Base-by-base conservation (phyloP, 257 asterid genomes). In the Solanum paucissectum region DNA sequence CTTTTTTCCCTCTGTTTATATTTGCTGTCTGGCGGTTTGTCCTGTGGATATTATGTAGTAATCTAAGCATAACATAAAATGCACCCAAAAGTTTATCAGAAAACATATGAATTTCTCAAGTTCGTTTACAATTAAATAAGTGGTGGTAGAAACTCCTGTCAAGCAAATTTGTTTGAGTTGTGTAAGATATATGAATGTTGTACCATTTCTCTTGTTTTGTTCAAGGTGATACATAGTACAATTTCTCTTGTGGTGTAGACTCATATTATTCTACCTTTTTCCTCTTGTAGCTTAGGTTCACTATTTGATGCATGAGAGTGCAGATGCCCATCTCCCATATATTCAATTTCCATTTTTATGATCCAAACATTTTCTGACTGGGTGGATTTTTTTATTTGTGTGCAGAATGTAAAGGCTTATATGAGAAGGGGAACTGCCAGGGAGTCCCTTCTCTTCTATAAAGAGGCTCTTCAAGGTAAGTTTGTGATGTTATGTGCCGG, bases 401-500 rank as follows among this genome's bases (percentile, higher is more conserved):
- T 89, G 90, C 94, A 95, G 98, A 93, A 90, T 85, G 98, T 95
- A 84, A 95, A 95, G 91, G 96, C 98, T 46, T 95, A 93, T 88
- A 88, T 95, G 93, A 93, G 98, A 86, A 93, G 97, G 89, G 98
- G 98, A 60, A 94, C 96, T 25, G 98, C 98, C 64, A 92, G 88
- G 88, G 97, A 95, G 88, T 94, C 98, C 12, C 94, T 92, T 82
- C 90, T 93, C 87, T 89, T 87, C 90, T 93, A 92, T 89, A 93
- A 87, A 87, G 98, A 93, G 90, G 96, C 98, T 92, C 98, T 95
- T 93, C 95, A 93, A 95, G 98, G 98, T 95, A 88, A 88, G 91
- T 27, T 36, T 87, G 79, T 86, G 40, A 36, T 46, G 85, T 46
- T 42, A 44, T 79, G 49, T 79, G 66, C 23, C 25, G 27, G 66